phyloP scores from a whole-genome alignment of 768 basidiomycete species.

The Artomyces pyxidatus region DNA sequence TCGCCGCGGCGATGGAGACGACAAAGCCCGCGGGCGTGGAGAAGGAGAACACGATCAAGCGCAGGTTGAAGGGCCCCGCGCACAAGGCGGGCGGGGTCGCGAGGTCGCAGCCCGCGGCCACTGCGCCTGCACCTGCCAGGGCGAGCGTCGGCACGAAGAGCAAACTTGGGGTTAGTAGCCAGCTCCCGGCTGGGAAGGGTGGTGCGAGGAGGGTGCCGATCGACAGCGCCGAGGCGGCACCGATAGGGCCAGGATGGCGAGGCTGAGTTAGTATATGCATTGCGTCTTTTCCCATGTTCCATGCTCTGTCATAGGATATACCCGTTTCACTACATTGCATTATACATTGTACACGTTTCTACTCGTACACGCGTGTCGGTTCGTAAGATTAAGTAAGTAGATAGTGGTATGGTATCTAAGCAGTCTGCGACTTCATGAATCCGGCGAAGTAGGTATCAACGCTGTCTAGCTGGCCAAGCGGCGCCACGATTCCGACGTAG shows the following conservation, averaged over 20 bases:
- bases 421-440: slow-evolving; percentile 27
- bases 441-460: slow-evolving; percentile 40
- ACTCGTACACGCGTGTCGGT: not conserved
- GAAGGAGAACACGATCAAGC: slow-evolving; percentile 16
- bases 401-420: not conserved
- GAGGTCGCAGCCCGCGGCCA: not conserved
- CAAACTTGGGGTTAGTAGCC: slow-evolving; percentile 4
- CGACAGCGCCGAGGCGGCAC: slow-evolving; percentile 58
- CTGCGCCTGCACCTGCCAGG: not conserved
- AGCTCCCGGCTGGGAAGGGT: slow-evolving; percentile 28
- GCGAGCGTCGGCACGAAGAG: slow-evolving; percentile 2
- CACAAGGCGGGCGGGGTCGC: not conserved
- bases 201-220: slow-evolving; percentile 61
- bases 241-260: slow-evolving; percentile 40
- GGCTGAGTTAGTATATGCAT: slow-evolving; percentile 32
- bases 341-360: not conserved
- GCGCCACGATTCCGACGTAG: slow-evolving; percentile 50
- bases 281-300: too few species aligned
- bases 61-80: slow-evolving; percentile 9
- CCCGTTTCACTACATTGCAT: not conserved
- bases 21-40: slow-evolving; percentile 3
- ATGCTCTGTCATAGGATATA: not conserved
- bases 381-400: not conserved
- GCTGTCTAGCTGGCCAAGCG: slow-evolving; percentile 32
- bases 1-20: not conserved